Evolutionary conservation across 306 rosid genomes (phyloP), one percentile per base, ranked within the genome.

Genomic region (Rosa rugosa): DNA sequence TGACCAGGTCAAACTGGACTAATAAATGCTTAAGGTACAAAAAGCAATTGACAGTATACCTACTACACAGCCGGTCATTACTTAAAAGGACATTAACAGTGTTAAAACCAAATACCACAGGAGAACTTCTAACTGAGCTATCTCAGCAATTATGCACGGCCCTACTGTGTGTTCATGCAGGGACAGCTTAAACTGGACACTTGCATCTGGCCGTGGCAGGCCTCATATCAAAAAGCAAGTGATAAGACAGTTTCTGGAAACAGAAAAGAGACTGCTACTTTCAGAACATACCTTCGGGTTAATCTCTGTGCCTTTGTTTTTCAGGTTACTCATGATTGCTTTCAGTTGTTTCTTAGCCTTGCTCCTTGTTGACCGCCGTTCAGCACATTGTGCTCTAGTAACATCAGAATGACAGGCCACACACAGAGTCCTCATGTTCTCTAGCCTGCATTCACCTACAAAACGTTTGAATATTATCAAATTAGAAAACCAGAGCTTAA

Each of bases 391-490:
- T 62, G 87, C 91, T 60, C 81, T 83, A 23, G 97, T 94, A 45
- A 94, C 97, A 77, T 91, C 92, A 73, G 72, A 82, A 86, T 94
- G 99, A 82, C 99, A 92, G 50, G 97, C 97, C 59, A 94, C 92
- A 73, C 99, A 94, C 4, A 94, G 94, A 75, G 99, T 92, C 79
- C 99, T 88, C 93, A 94, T 84, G 85, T 94, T 94, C 82, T 94
- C 99, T 47, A 92, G 91, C 74, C 84, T 87, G 86, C 97, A 94
- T 76, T 92, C 99, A 16, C 98, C 98, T 94, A 74, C 34, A 75
- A 57, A 60, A 75, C 40, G 44, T 53, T 25, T 60, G 66, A 57
- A 72, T 40, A 71, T 40, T 34, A 11, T 0, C 71, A 77, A 65
- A 22, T 23, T 71, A 31, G 36, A 83, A 75, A 64, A 18, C n/a